phyloP scores from a whole-genome alignment of 768 basidiomycete species.

The Lentinus brumalis region DNA sequence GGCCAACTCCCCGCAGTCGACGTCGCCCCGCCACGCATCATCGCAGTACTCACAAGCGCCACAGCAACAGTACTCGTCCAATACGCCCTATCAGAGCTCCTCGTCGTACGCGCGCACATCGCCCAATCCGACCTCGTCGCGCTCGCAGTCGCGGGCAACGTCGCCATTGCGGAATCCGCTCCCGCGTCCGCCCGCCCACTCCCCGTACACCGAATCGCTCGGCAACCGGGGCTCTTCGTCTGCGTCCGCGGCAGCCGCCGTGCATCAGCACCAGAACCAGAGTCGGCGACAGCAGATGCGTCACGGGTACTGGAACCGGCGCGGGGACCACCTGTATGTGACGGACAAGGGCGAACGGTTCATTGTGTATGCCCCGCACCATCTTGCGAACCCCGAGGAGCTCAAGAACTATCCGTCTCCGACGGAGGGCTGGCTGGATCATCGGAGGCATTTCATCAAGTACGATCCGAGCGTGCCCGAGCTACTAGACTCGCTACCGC shows the following conservation, averaged over 20 bases:
- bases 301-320: slow-evolving; percentile 71
- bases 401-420: slow-evolving; percentile 59
- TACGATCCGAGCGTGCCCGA: slow-evolving; percentile 53
- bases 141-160: slow-evolving; percentile 6
- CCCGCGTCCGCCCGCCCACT: slow-evolving; percentile 23
- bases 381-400: slow-evolving; percentile 59
- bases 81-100: neutral
- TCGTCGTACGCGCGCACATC: slow-evolving; percentile 11
- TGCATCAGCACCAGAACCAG: slow-evolving; percentile 24
- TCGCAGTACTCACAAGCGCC: neutral
- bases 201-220: slow-evolving; percentile 11
- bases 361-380: slow-evolving; percentile 67
- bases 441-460: slow-evolving; percentile 43
- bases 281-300: slow-evolving; percentile 36
- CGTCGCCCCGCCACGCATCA: slow-evolving; percentile 8
- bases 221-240: slow-evolving; percentile 12
- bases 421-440: slow-evolving; percentile 57
- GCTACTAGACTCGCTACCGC: slow-evolving; percentile 63
- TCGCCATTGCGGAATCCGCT: slow-evolving; percentile 26
- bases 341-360: slow-evolving; percentile 34
- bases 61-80: neutral
- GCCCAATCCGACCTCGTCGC: slow-evolving; percentile 2
- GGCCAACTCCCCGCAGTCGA: slow-evolving; percentile 1
- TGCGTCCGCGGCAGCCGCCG: slow-evolving; percentile 20
- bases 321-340: slow-evolving; percentile 62